Conservation (phyloP, 2,329 filamentous ascomycete genomes). For the Aspergillus eucalypticola region DNA sequence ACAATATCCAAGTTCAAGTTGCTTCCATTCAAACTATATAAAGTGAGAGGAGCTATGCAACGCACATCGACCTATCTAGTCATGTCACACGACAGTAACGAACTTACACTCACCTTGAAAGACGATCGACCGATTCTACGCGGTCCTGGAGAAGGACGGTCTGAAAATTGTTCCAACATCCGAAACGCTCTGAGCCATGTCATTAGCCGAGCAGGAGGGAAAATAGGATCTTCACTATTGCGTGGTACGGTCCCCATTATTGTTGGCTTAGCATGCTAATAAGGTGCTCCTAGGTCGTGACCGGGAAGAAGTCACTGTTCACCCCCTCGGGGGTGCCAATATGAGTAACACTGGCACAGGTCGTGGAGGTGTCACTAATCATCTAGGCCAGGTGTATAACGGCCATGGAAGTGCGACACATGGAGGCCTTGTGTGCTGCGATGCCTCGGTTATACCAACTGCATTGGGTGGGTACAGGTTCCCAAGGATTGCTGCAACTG, state of each 20-base stretch:
- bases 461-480: not conserved
- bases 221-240: not conserved
- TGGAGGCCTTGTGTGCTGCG: not conserved
- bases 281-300: not conserved
- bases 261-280: not conserved
- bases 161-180: not conserved
- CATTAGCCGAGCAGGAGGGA: not conserved
- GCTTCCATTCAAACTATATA: not conserved
- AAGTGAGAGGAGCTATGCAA: not conserved
- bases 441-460: not conserved
- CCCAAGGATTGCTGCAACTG: not conserved
- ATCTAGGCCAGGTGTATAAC: not conserved
- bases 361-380: not conserved
- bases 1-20: not conserved
- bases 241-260: not conserved
- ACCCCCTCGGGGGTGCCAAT: slow-evolving; percentile 1
- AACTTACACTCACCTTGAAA: not conserved
- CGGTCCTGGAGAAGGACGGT: not conserved
- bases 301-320: not conserved
- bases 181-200: not conserved
- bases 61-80: not conserved
- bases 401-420: not conserved
- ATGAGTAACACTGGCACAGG: not conserved
- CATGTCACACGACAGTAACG: slow-evolving; percentile 7
- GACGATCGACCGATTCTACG: not conserved